Conservation (phyloP, 2,329 filamentous ascomycete genomes). For the Fusarium ambrosium region DNA sequence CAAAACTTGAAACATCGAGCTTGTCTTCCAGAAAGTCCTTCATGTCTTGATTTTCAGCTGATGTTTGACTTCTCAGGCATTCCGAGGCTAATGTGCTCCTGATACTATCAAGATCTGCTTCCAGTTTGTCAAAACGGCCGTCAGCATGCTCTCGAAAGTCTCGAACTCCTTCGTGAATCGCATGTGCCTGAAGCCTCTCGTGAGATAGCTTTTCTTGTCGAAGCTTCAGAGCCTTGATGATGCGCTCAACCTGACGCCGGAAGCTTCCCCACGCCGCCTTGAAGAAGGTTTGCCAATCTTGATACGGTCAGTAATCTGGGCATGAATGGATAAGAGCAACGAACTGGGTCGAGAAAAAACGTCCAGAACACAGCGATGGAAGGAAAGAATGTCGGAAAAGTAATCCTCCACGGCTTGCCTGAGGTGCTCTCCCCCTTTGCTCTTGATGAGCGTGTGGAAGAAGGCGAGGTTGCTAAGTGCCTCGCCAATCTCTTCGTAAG, state of each 20-base stretch:
- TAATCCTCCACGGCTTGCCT: neutral
- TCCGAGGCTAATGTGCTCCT: neutral
- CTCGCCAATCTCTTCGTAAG: conserved; percentile 8
- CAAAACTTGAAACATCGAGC: fast-evolving
- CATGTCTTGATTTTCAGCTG: neutral
- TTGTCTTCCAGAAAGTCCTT: neutral
- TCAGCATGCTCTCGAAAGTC: neutral
- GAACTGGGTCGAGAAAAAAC: conserved; percentile 12
- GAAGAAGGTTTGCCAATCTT: conserved; percentile 21
- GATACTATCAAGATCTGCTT: fast-evolving
- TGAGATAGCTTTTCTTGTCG: neutral
- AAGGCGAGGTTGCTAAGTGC: fast-evolving
- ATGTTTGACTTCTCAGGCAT: fast-evolving
- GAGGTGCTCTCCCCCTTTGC: neutral
- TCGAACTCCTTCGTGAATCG: neutral
- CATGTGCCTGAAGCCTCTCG: neutral
- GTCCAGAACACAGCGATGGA: conserved; percentile 10
- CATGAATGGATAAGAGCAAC: neutral
- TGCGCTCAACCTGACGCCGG: conserved; percentile 6
- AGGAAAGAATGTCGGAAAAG: conserved; percentile 4
- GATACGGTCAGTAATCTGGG: neutral
- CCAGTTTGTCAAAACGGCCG: fast-evolving
- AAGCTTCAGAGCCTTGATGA: conserved; percentile 12
- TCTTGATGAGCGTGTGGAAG: neutral
- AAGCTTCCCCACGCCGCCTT: conserved; percentile 20